Percentiles rank a stretch among this genome's conserved stretches.
Evolutionary conservation across 345 rosid genomes (phyloP).

Genomic region (Hirschfeldia incana): DNA sequence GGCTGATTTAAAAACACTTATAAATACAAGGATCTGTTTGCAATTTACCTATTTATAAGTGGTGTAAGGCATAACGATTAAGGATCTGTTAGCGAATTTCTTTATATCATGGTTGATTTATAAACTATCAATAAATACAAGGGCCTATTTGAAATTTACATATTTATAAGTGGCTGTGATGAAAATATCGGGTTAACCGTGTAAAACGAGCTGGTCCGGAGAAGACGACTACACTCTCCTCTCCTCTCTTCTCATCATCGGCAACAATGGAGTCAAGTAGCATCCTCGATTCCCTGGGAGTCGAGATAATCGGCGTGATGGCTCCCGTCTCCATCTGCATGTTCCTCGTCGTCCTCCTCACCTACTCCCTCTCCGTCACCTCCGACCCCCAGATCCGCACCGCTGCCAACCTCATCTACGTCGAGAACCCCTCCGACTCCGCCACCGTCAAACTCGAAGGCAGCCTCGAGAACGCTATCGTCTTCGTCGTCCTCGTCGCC

Average conservation of each 20-base stretch:
- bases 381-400: constrained; percentile 70
- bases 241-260: not conserved
- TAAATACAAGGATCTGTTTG: not conserved
- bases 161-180: not conserved
- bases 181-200: constrained; percentile 9
- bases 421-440: constrained; percentile 79
- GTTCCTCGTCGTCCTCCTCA: constrained; percentile 89
- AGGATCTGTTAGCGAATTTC: not conserved
- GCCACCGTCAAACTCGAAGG: constrained; percentile 83
- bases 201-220: not conserved
- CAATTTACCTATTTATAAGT: not conserved
- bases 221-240: not conserved
- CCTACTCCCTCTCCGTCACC: constrained; percentile 76
- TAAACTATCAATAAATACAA: not conserved
- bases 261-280: constrained; percentile 58
- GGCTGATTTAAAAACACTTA: not conserved
- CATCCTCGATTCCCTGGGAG: constrained; percentile 70
- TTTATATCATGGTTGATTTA: not conserved
- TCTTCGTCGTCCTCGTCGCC: constrained; percentile 76
- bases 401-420: constrained; percentile 92
- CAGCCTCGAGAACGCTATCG: constrained; percentile 78
- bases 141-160: not conserved
- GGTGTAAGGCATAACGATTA: not conserved
- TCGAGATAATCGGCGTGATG: constrained; percentile 95
- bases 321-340: constrained; percentile 94